A percentile compares a stretch with the other conserved stretches of the same genome.
Conservation (phyloP, 805 yeast species). For the Candida sphagnicola region DNA sequence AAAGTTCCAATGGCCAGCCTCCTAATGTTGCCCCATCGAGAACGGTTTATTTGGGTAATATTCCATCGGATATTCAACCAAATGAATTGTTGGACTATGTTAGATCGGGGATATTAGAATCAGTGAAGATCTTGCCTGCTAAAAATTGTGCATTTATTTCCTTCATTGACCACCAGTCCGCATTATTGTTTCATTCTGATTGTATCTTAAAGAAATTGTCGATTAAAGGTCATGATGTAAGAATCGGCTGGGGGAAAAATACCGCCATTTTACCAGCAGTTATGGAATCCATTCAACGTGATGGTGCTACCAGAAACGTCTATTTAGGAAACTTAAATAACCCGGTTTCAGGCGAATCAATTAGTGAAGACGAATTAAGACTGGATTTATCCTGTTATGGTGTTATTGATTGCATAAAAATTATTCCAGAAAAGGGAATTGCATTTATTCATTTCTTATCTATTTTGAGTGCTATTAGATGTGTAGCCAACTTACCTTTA, state of each 20-base stretch:
- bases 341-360: conserved; percentile 41
- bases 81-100: conserved; percentile 86
- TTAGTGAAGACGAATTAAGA: conserved; percentile 61
- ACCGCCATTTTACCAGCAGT: conserved; percentile 72
- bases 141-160: conserved; percentile 89
- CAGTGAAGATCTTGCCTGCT: conserved; percentile 70
- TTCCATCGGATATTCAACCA: conserved; percentile 77
- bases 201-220: conserved; percentile 80
- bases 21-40: conserved; percentile 58
- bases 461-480: conserved; percentile 80
- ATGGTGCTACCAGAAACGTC: conserved; percentile 92
- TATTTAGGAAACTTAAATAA: conserved; percentile 78
- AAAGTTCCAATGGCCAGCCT: conserved; percentile 4
- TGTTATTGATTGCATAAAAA: conserved; percentile 77
- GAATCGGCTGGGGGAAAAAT: conserved; percentile 92
- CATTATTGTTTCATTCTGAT: conserved; percentile 88
- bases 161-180: conserved; percentile 84
- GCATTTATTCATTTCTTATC: conserved; percentile 90
- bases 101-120: conserved; percentile 85
- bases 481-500: conserved; percentile 70
- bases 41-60: conserved; percentile 85
- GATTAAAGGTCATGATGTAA: conserved; percentile 75
- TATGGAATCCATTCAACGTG: conserved; percentile 69
- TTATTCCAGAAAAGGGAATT: conserved; percentile 74
- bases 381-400: conserved; percentile 74